Percentiles rank a stretch among this genome's conserved stretches.
These are phyloP conservation scores for Tilletia horrida DNA, from an alignment of 1,284 basidiomycete species.

Conservation along the genomic window DNA sequence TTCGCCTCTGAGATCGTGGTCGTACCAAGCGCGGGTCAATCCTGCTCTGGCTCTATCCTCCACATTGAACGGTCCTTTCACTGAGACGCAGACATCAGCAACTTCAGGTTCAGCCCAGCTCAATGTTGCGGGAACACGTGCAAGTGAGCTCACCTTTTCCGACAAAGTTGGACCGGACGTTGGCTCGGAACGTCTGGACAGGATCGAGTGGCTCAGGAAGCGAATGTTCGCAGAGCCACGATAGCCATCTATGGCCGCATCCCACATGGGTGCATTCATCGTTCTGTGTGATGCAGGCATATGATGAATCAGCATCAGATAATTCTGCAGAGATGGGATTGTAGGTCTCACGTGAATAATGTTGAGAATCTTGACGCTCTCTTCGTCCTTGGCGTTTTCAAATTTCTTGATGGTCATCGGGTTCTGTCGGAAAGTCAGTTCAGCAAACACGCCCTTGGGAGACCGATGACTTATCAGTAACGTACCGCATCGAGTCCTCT, in stretches of 20 bases:
- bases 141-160: constrained; percentile 59
- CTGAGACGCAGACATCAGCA: constrained; percentile 27
- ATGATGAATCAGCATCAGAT: neutral
- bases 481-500: constrained; percentile 71
- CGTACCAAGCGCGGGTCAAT: constrained; percentile 53
- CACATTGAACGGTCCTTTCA: constrained; percentile 81
- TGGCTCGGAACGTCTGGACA: constrained; percentile 68
- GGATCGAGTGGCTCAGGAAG: constrained; percentile 66
- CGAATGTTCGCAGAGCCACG: constrained; percentile 66
- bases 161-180: constrained; percentile 71
- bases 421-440: constrained; percentile 23
- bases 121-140: neutral
- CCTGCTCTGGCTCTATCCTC: constrained; percentile 70
- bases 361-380: constrained; percentile 62
- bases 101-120: neutral
- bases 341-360: constrained; percentile 13
- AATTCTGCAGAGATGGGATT: constrained; percentile 3
- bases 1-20: constrained; percentile 65
- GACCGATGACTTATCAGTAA: too few relatives aligned
- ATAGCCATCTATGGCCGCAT: constrained; percentile 78
- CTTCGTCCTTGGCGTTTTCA: constrained; percentile 66
- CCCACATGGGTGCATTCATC: constrained; percentile 80
- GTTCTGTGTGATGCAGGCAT: constrained; percentile 65
- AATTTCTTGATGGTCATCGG: constrained; percentile 78
- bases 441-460: too few relatives aligned